Base-by-base conservation (phyloP, 2,329 filamentous ascomycete species). In the Clonostachys byssicola region DNA sequence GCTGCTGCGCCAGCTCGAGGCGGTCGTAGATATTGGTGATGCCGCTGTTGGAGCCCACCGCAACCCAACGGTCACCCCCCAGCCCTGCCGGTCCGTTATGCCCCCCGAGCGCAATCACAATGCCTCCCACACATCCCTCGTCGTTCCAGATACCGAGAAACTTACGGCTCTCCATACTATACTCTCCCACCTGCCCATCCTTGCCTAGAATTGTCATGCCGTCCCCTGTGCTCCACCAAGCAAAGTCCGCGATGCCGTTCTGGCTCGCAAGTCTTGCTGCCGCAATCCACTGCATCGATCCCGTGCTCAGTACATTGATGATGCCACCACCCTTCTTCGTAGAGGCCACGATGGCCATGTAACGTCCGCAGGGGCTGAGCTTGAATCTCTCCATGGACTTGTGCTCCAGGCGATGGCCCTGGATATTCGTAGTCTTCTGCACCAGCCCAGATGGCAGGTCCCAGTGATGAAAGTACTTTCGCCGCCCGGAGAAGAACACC, bases 11-110 rank as follows among this genome's bases (percentile, higher is more conserved):
- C 70, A 90, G 84, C 30, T 78, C 73, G 52, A 80, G 73, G 6
- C 94, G 86, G 62, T 97, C 90, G 71, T 99, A 99, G 51, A 99
- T 77, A 66, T 97, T 97, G 48, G 95, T 83, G 49, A 99, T 88
- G 49, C 94, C 94, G 51, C 83, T 91, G 53, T 82, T 88, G 49
- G 87, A 92, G 12, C 94, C 94, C 40, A 96, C 74, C 1, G 89
- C 91, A 13, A 96, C 82, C 91, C 92, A 99, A 49, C 89, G 78
- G 66, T 96, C 89, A 5, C 85, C 85, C 23, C 92, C 92, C 5
- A 92, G 71, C 41, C 69, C 67, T 5, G 62, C 60, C 9, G 84
- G 79, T 0, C 85, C 85, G 59, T 74, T 74, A 30, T 75, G 74
- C 1, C 88, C 88, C 34, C 94, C 92, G 4, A 97, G 77, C 4